Conservation (phyloP, 768 basidiomycete species). For the Trichaptum fuscoviolaceum region DNA sequence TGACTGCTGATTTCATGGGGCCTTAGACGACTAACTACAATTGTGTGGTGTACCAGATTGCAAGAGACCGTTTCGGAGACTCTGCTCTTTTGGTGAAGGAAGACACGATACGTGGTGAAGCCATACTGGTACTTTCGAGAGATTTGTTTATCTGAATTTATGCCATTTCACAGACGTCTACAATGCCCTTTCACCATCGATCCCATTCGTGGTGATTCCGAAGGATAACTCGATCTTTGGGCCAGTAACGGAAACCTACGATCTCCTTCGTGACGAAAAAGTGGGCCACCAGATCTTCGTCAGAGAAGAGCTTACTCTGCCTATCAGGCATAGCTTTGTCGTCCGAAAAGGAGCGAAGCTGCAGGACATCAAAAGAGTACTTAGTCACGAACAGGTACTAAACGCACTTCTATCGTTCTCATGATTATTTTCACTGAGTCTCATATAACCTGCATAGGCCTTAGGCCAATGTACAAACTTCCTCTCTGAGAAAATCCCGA, state of each 20-base stretch:
- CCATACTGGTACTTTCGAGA: constrained; percentile 1
- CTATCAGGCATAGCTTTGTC: constrained; percentile 65
- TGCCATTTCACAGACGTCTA: constrained; percentile 47
- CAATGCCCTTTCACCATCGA: constrained; percentile 37
- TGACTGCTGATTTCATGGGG: background rate
- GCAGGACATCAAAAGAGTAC: constrained; percentile 47
- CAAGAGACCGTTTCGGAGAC: constrained; percentile 39
- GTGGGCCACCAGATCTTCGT: constrained; percentile 44
- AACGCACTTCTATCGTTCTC: background rate
- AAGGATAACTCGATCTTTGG: constrained; percentile 80
- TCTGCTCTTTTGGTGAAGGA: constrained; percentile 38
- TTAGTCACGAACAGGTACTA: constrained; percentile 78
- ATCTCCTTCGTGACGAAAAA: constrained; percentile 42
- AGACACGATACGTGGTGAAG: constrained; percentile 35
- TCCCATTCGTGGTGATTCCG: constrained; percentile 61
- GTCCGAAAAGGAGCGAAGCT: constrained; percentile 53
- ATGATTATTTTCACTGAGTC: background rate
- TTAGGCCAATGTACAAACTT: constrained; percentile 74
- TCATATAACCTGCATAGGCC: constrained; percentile 38
- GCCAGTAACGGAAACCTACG: constrained; percentile 69
- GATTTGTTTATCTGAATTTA: background rate
- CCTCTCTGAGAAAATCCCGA: constrained; percentile 47
- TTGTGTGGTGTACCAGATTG: constrained; percentile 34
- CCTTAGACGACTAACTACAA: constrained; percentile 12
- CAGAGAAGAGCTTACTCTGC: constrained; percentile 52